Evolutionary conservation across 331 rosid species (phyloP).

Genomic region (Prunus yedoensis): DNA sequence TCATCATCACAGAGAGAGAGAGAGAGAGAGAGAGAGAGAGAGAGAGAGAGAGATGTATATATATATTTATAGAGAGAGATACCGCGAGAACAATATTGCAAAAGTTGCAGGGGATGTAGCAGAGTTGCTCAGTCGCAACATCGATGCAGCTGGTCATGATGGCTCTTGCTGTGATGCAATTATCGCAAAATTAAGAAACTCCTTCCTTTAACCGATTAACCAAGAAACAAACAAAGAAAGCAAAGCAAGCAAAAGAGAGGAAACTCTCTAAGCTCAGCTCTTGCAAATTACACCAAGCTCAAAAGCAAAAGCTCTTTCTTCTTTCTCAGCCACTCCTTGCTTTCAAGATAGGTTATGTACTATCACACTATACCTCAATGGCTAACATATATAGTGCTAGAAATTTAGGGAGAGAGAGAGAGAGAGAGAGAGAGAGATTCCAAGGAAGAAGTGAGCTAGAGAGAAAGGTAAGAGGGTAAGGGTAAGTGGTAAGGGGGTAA

Average conservation of each 20-base stretch:
- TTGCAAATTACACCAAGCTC: slow-evolving; percentile 24
- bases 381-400: slow-evolving; percentile 31
- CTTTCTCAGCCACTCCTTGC: slow-evolving; percentile 26
- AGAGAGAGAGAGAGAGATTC: slow-evolving; percentile 18
- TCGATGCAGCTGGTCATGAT: slow-evolving; percentile 73
- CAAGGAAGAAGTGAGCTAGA: slow-evolving; percentile 20
- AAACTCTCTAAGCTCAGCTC: not conserved
- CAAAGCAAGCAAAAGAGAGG: not conserved
- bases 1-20: no score
- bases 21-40: not conserved
- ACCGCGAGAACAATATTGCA: slow-evolving; percentile 99
- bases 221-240: slow-evolving; percentile 5
- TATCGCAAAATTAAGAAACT: not conserved
- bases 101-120: slow-evolving; percentile 99
- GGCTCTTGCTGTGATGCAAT: slow-evolving; percentile 14
- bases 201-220: not conserved
- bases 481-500: not conserved
- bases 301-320: slow-evolving; percentile 16
- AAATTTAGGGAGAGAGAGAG: slow-evolving; percentile 16
- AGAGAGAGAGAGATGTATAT: not conserved
- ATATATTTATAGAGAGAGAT: slow-evolving; percentile 20
- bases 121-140: slow-evolving; percentile 80
- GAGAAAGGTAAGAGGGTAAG: slow-evolving; percentile 14
- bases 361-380: slow-evolving; percentile 37
- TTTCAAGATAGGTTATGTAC: slow-evolving; percentile 33